Percentiles rank a stretch among this genome's conserved stretches.
Evolutionary conservation across 1,139 yeast genomes (phyloP).

Genomic region (Hyphopichia fennica): DNA sequence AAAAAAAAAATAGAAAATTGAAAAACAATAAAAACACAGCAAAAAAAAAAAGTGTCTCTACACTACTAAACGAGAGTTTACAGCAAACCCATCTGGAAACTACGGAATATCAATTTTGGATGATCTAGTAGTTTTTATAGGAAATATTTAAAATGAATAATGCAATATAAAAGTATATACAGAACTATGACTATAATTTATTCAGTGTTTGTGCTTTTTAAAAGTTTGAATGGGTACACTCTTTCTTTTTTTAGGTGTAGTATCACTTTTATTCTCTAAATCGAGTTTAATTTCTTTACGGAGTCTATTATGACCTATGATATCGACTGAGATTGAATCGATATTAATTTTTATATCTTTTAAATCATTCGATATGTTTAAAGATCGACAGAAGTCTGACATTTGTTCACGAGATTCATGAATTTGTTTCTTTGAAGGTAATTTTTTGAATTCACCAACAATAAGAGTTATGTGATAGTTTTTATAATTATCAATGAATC

Average conservation of each 20-base stretch:
- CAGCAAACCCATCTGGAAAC: too few relatives aligned
- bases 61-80: not conserved
- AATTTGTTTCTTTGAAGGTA: not conserved
- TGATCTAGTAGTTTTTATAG: too few relatives aligned
- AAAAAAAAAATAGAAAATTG: too few relatives aligned
- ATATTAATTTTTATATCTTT: slow-evolving; percentile 1
- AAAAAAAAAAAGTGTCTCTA: not conserved
- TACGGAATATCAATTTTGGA: not conserved
- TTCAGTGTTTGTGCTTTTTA: not conserved
- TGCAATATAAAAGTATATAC: too few relatives aligned
- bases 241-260: not conserved
- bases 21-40: too few relatives aligned
- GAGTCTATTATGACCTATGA: slow-evolving; percentile 1
- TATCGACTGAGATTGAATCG: slow-evolving; percentile 1
- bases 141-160: too few relatives aligned
- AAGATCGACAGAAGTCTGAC: slow-evolving; percentile 26
- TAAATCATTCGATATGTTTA: not conserved
- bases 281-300: not conserved
- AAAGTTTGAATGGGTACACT: not conserved
- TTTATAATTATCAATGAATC: not conserved
- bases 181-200: not conserved
- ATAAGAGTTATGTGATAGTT: slow-evolving; percentile 7
- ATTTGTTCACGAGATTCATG: slow-evolving; percentile 27
- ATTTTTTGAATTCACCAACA: slow-evolving; percentile 6
- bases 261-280: not conserved